A percentile compares a stretch with the other conserved stretches of the same genome.
Conservation (phyloP, 345 rosid genomes). For the Camelina sativa region DNA sequence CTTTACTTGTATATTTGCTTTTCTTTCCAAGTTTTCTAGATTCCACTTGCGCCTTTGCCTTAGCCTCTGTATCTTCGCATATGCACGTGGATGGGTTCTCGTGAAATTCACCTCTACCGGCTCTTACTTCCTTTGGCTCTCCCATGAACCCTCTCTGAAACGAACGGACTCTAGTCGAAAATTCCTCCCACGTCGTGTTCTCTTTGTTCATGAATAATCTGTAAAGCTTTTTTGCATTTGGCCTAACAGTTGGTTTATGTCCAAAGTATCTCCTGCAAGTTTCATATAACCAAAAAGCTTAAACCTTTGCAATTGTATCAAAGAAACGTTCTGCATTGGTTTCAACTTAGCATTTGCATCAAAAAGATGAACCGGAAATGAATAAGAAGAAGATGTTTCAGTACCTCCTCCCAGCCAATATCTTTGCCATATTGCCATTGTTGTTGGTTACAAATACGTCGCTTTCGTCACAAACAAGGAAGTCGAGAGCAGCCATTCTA, state of each 20-base stretch:
- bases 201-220: slow-evolving; percentile 65
- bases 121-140: slow-evolving; percentile 89
- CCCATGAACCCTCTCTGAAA: slow-evolving; percentile 97
- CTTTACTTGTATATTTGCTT: slow-evolving; percentile 41
- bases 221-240: slow-evolving; percentile 88
- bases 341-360: background rate
- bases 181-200: slow-evolving; percentile 86
- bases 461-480: slow-evolving; percentile 93
- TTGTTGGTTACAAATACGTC: slow-evolving; percentile 96
- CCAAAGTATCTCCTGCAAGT: slow-evolving; percentile 87
- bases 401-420: slow-evolving; percentile 93
- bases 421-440: slow-evolving; percentile 97
- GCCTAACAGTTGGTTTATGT: slow-evolving; percentile 93
- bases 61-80: slow-evolving; percentile 78
- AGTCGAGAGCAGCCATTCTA: slow-evolving; percentile 99
- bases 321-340: slow-evolving; percentile 9
- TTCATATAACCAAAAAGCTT: slow-evolving; percentile 24
- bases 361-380: slow-evolving; percentile 11
- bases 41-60: slow-evolving; percentile 50
- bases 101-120: slow-evolving; percentile 96
- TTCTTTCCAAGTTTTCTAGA: slow-evolving; percentile 63
- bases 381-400: slow-evolving; percentile 7
- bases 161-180: slow-evolving; percentile 69
- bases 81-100: slow-evolving; percentile 95
- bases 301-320: background rate